phyloP scores from a whole-genome alignment of 2,329 filamentous ascomycete species.

The Colletotrichum coccodes region DNA sequence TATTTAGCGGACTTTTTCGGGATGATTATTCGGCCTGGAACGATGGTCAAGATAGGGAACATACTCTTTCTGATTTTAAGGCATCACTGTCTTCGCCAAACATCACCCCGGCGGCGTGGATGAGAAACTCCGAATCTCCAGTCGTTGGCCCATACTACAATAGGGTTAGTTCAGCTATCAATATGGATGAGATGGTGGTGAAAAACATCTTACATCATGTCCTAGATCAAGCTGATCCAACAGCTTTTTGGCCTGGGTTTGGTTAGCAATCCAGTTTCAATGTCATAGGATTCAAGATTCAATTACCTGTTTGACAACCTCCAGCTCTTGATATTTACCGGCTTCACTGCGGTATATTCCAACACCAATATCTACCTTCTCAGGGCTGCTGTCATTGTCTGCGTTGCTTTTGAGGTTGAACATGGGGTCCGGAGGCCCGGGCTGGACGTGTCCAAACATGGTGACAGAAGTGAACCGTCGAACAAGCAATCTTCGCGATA shows the following conservation, averaged over 20 bases:
- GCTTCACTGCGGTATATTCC: constrained; percentile 48
- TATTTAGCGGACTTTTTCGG: background rate
- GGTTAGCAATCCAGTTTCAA: background rate
- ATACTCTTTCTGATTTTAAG: background rate
- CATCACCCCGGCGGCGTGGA: constrained; percentile 41
- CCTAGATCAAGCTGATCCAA: constrained; percentile 35
- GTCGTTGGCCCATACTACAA: constrained; percentile 47
- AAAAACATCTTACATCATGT: constrained; percentile 41
- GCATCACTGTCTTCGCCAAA: constrained; percentile 39
- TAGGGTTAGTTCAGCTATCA: background rate
- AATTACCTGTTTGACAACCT: constrained; percentile 37
- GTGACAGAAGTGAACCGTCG: background rate
- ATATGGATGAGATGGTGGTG: too few relatives aligned
- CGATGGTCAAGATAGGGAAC: background rate
- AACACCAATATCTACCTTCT: constrained; percentile 49
- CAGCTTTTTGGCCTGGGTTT: constrained; percentile 36
- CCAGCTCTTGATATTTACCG: constrained; percentile 44
- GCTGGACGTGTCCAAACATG: constrained; percentile 57
- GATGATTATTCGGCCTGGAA: too few relatives aligned
- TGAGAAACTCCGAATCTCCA: constrained; percentile 42
- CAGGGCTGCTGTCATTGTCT: constrained; percentile 39
- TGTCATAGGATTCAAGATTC: background rate
- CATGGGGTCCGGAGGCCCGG: constrained; percentile 41
- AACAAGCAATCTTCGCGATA: background rate
- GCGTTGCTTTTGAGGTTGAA: constrained; percentile 44